These are phyloP conservation scores for Pharus latifolius DNA, from an alignment of 176 grass and related monocot species.

Conservation along the genomic window DNA sequence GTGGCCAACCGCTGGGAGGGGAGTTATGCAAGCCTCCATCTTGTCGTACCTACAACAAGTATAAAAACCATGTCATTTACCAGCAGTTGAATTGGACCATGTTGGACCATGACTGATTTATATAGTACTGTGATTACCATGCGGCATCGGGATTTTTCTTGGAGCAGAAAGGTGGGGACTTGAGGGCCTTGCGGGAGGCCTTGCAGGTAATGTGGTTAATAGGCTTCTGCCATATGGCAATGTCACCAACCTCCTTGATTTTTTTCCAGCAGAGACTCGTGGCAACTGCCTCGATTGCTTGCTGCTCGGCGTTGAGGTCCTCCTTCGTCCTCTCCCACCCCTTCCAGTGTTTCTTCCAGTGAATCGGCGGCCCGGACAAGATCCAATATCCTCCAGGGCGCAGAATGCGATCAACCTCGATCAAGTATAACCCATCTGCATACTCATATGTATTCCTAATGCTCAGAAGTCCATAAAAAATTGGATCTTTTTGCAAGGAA, in stretches of 20 bases:
- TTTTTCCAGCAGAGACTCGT: slow-evolving; percentile 88
- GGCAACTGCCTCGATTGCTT: slow-evolving; percentile 60
- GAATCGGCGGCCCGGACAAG: slow-evolving; percentile 78
- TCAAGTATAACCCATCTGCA: slow-evolving; percentile 75
- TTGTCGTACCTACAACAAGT: slow-evolving; percentile 59
- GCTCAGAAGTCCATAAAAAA: neutral
- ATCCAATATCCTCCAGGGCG: slow-evolving; percentile 93
- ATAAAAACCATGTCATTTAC: neutral
- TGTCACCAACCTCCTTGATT: slow-evolving; percentile 67
- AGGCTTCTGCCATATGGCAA: slow-evolving; percentile 94
- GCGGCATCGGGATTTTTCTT: slow-evolving; percentile 51
- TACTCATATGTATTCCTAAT: neutral
- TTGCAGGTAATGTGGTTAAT: slow-evolving; percentile 67
- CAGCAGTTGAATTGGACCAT: neutral
- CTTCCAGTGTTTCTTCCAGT: slow-evolving; percentile 78
- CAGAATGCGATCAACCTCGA: slow-evolving; percentile 77
- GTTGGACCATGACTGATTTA: neutral
- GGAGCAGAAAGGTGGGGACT: slow-evolving; percentile 55
- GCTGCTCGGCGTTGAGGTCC: slow-evolving; percentile 68
- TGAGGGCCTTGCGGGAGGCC: slow-evolving; percentile 37
- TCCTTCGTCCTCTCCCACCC: slow-evolving; percentile 74
- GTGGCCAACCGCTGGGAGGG: slow-evolving; percentile 48
- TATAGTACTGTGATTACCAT: slow-evolving; percentile 25
- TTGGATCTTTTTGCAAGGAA: neutral
- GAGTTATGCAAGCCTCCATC: slow-evolving; percentile 76